phyloP scores from a whole-genome alignment of 2,329 filamentous ascomycete genomes.

The Setomelanomma holmii region DNA sequence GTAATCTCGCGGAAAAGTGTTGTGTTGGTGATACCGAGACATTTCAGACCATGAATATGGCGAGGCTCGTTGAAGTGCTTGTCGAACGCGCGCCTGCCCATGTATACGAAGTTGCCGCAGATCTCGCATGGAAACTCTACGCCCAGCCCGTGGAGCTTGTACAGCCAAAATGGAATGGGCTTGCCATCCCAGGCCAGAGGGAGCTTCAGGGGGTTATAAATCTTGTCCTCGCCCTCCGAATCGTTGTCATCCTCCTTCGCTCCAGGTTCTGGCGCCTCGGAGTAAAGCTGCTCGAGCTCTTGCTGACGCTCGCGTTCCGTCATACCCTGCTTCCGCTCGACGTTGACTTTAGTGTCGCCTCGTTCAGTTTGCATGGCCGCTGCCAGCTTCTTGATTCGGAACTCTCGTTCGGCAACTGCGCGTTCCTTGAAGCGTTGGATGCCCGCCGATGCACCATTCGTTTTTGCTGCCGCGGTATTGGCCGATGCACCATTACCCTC shows the following conservation, averaged over 20 bases:
- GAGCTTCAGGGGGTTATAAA: conserved; percentile 96
- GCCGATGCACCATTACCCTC: conserved; percentile 56
- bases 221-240: conserved; percentile 75
- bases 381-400: conserved; percentile 79
- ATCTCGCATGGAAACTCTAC: conserved; percentile 96
- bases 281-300: conserved; percentile 87
- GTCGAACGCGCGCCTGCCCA: conserved; percentile 93
- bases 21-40: conserved; percentile 90
- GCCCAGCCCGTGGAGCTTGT: conserved; percentile 92
- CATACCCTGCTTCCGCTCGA: conserved; percentile 96
- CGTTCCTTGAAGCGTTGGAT: conserved; percentile 74
- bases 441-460: conserved; percentile 27
- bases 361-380: conserved; percentile 86
- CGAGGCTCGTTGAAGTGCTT: conserved; percentile 97
- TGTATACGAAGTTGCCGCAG: conserved; percentile 98
- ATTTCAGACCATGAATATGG: conserved; percentile 93
- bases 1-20: conserved; percentile 94
- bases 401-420: conserved; percentile 88
- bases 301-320: conserved; percentile 94
- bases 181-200: conserved; percentile 98
- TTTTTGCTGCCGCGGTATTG: conserved; percentile 19
- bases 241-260: conserved; percentile 71
- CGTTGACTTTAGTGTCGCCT: conserved; percentile 88
- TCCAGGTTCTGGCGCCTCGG: conserved; percentile 62
- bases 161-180: conserved; percentile 98